These are phyloP conservation scores for Neurospora intermedia DNA, from an alignment of 495 filamentous ascomycete genomes.

Conservation along the genomic window DNA sequence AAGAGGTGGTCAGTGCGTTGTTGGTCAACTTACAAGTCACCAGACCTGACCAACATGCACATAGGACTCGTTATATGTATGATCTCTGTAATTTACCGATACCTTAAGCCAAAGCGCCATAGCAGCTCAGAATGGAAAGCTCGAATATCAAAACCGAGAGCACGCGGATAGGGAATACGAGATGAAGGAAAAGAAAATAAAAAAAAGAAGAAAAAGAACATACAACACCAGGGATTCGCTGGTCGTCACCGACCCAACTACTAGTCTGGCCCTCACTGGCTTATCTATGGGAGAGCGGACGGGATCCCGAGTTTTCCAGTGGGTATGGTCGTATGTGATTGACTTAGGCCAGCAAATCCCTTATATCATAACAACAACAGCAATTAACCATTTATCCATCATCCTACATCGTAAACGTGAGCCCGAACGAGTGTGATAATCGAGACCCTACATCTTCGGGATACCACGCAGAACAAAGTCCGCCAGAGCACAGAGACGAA, in stretches of 20 bases:
- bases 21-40: neutral
- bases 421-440: neutral
- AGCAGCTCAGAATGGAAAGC: too few species aligned
- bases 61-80: too few species aligned
- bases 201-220: constrained; percentile 1
- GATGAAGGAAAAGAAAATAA: too few species aligned
- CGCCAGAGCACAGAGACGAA: neutral
- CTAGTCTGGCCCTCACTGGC: constrained; percentile 8
- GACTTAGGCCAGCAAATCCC: rapidly evolving
- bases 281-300: constrained; percentile 35
- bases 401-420: too few species aligned
- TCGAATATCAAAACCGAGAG: too few species aligned
- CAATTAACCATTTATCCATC: too few species aligned
- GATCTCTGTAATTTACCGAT: too few species aligned
- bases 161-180: too few species aligned
- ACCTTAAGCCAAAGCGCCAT: too few species aligned
- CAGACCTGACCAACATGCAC: too few species aligned
- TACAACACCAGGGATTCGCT: constrained; percentile 40
- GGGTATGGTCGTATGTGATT: neutral
- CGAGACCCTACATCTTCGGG: neutral
- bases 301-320: constrained; percentile 37
- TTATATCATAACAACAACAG: neutral
- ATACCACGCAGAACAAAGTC: neutral
- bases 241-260: constrained; percentile 40
- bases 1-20: neutral